Evolutionary conservation across 805 yeast genomes (phyloP).

Genomic region (Allodekkera sacchari): DNA sequence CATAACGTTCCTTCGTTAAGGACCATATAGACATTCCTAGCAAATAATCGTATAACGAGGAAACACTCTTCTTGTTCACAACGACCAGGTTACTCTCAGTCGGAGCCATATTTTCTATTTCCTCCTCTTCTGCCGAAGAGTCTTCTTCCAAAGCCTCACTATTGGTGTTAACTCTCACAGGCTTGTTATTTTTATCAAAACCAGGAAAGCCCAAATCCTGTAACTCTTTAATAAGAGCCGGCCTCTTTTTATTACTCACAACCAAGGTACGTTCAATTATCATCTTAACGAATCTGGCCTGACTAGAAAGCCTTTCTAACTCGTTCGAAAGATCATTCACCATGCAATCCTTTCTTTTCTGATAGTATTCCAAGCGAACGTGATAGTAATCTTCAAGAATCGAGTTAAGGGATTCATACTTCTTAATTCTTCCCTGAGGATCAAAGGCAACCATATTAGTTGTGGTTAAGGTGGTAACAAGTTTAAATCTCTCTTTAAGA

Average conservation of each 20-base stretch:
- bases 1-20: conserved; percentile 82
- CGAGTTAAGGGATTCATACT: conserved; percentile 66
- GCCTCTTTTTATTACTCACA: conserved; percentile 69
- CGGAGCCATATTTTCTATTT: conserved; percentile 23
- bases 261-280: conserved; percentile 68
- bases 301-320: conserved; percentile 65
- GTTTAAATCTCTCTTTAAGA: conserved; percentile 74
- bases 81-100: conserved; percentile 23
- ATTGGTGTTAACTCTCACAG: conserved; percentile 38
- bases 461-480: conserved; percentile 57
- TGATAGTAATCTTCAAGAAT: conserved; percentile 79
- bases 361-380: conserved; percentile 83
- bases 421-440: conserved; percentile 77
- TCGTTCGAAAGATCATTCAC: conserved; percentile 63
- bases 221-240: conserved; percentile 54
- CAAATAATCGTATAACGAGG: conserved; percentile 74
- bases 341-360: conserved; percentile 78
- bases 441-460: conserved; percentile 96
- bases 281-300: conserved; percentile 86
- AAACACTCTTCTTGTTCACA: conserved; percentile 35
- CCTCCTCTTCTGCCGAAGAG: conserved; percentile 32
- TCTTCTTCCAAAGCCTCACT: conserved; percentile 28
- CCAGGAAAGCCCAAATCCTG: conserved; percentile 62
- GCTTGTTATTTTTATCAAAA: conserved; percentile 62
- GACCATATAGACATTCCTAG: conserved; percentile 93